Evolutionary conservation across 257 asterid species (phyloP).

Genomic region (Petunia secreta): DNA sequence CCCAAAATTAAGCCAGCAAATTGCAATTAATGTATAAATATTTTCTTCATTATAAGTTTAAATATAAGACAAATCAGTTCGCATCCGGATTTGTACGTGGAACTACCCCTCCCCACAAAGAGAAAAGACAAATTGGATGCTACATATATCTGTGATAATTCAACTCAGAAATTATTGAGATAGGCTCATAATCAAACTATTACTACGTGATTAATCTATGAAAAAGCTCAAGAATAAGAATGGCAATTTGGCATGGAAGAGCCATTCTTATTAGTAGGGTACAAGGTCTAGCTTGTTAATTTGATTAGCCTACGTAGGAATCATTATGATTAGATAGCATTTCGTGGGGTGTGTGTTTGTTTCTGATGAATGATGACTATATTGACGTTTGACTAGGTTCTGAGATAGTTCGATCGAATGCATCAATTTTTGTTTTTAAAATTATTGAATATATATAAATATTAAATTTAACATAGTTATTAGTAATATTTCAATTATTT

Average conservation of each 20-base stretch:
- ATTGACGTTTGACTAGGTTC: not conserved
- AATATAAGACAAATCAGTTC: too few relatives aligned
- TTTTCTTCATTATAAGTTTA: too few relatives aligned
- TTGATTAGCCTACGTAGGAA: slow-evolving; percentile 17
- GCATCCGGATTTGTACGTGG: too few relatives aligned
- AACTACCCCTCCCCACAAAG: not conserved
- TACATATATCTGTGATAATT: not conserved
- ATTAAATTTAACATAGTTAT: too few relatives aligned
- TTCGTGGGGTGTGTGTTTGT: not conserved
- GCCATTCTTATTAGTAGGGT: not conserved
- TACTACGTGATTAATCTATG: not conserved
- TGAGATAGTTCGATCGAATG: too few relatives aligned
- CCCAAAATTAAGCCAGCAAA: too few relatives aligned
- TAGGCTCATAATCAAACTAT: not conserved
- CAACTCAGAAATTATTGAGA: not conserved
- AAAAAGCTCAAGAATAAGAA: not conserved
- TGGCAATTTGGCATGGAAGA: not conserved
- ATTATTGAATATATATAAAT: too few relatives aligned
- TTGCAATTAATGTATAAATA: too few relatives aligned
- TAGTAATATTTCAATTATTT: too few relatives aligned
- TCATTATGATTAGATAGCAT: slow-evolving; percentile 1
- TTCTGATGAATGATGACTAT: slow-evolving; percentile 10
- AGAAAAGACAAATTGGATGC: not conserved
- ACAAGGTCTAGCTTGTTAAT: not conserved
- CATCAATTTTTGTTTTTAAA: too few relatives aligned